Base-by-base conservation (phyloP, 352 stramenopile genomes). In the Globisporangium cystogenes region DNA sequence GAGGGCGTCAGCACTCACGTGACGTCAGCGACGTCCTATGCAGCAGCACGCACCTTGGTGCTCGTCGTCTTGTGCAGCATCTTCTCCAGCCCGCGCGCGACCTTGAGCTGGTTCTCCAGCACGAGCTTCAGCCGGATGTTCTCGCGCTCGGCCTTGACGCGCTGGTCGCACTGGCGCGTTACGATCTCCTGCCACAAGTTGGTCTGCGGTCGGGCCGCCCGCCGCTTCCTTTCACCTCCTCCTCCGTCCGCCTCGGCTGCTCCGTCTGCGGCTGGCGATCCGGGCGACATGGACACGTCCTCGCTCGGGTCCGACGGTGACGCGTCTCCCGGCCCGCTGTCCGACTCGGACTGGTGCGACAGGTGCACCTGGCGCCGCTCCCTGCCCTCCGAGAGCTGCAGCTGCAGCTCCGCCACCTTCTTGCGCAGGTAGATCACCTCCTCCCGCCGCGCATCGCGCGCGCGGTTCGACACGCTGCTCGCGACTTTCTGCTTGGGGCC, bases 51-150 rank as follows among this genome's bases (percentile, higher is more conserved):
- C 26, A 29, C 26, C 26, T 29, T 29, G 26, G 26, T 29, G 5
- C 26, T 29, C 26, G 26, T 29, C 2, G 26, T 29, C 59, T 79
- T 74, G 51, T 64, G 56, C 26, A 84, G 59, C 7, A 78, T 47
- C 7, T 31, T 50, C 47, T 75, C 70, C 24, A 83, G 69, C 41
- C 64, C 71, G 52, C 64, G 65, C 14, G 67, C 60, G 46, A 76
- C 45, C 49, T 81, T 72, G 48, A 77, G 62, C 56, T 83, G 72
- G 3, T 58, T 68, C 50, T 80, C 70, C 4, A 86, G 59, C 27
- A 78, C 70, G 1, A 70, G 55, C 49, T 78, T 83, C 10, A 86
- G 58, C 7, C 66, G 70, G 2, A 65, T 62, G 48, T 85, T 85
- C 57, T 86, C 72, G 8, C 63, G 65, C 51, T 83, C 67, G 14